Evolutionary conservation across 2,329 filamentous ascomycete genomes (phyloP).

Genomic region (Aspergillus novofumigatus): DNA sequence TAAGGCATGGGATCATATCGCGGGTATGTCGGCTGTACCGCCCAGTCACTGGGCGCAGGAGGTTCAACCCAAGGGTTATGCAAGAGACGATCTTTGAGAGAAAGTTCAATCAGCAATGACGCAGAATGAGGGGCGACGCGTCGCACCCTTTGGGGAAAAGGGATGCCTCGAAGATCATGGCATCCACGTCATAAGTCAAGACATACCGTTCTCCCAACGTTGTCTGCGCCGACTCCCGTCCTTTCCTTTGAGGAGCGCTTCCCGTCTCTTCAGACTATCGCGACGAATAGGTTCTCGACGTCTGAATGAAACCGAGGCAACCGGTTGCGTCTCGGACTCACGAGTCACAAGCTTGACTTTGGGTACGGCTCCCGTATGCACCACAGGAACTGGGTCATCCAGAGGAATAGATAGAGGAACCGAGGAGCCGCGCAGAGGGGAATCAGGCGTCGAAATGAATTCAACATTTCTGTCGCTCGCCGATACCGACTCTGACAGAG

Average conservation of each 20-base stretch:
- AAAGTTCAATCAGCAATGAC: conserved; percentile 18
- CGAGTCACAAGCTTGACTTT: conserved; percentile 22
- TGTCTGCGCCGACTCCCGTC: conserved; percentile 82
- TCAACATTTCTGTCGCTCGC: conserved; percentile 39
- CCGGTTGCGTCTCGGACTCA: conserved; percentile 17
- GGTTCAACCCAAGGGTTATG: conserved; percentile 82
- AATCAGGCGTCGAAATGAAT: conserved; percentile 47
- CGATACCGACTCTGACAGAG: conserved; percentile 26
- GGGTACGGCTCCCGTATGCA: conserved; percentile 27
- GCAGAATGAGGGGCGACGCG: neutral
- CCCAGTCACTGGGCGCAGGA: conserved; percentile 77
- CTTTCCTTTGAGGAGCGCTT: conserved; percentile 79
- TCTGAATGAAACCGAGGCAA: conserved; percentile 41
- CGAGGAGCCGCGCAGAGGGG: conserved; percentile 49
- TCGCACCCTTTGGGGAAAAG: neutral
- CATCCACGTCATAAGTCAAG: neutral
- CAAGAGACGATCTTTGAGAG: conserved; percentile 68
- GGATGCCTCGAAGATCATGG: neutral
- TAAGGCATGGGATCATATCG: conserved; percentile 73
- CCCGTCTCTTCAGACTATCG: conserved; percentile 63
- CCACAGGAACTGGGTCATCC: conserved; percentile 50
- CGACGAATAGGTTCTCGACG: conserved; percentile 54
- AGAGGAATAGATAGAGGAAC: conserved; percentile 70
- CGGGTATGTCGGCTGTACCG: conserved; percentile 74
- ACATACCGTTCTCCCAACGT: conserved; percentile 89